Base-by-base conservation (phyloP, 2,329 filamentous ascomycete genomes). In the Scytalidium lignicola region DNA sequence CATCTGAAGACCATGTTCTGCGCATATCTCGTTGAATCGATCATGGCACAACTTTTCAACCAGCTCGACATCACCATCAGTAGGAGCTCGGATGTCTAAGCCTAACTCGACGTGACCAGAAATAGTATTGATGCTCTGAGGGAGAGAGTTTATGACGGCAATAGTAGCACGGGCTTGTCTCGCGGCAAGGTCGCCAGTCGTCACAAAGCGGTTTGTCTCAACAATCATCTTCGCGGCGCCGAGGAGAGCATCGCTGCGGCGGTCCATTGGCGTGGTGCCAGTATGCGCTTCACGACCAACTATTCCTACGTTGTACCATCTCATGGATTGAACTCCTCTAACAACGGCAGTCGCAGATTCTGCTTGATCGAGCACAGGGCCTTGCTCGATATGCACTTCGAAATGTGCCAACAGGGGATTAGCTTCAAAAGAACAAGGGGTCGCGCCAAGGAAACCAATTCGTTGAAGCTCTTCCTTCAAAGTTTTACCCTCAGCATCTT, bases 311-410 rank as follows among this genome's bases (percentile, higher is more conserved):
- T 80, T 83, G 62, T 82, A 83, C 86, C 86, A 90, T 49, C 81
- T 78, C 65, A 88, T 89, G 4, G 83, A 83, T 62, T 90, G 86
- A 1, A 86, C 85, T 3, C 84, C 85, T 22, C 76, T 75, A 9
- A 90, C 86, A 7, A 88, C 74, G 18, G 83, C 83, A 43, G 90
- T 74, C 46, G 82, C 80, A 57, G 82, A 74, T 23, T 73, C 67
- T 22, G 76, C 71, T 15, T 75, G 74, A 58, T 90, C 82, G 1
- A 93, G 74, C 19, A 88, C 77, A 0, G 86, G 86, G 0, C 87
- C 87, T 62, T 93, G 88, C 63, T 93, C 51, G 48, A 91, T 90
- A 61, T 91, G 88, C 12, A 91, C 73, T 65, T 91, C 87, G 59
- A 91, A 90, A 63, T 90, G 86, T 0, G 85, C 86, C 0, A 78